These are phyloP conservation scores for Ophiostoma australiae DNA, from an alignment of 2,329 filamentous ascomycete genomes.

Conservation along the genomic window DNA sequence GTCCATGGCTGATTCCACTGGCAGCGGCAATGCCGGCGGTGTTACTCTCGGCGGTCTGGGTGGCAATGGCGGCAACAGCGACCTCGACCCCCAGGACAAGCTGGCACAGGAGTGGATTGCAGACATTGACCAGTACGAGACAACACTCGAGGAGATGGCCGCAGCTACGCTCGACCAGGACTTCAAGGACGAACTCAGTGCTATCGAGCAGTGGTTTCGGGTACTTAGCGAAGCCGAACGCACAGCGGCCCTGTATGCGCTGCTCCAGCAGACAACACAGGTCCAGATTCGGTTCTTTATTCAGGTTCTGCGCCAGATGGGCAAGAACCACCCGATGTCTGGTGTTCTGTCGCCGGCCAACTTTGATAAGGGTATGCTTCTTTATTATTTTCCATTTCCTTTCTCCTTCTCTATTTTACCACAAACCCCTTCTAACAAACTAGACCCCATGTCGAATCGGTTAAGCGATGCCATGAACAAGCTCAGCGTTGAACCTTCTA, in stretches of 20 bases:
- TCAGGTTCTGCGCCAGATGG: slow-evolving; percentile 97
- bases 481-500: slow-evolving; percentile 77
- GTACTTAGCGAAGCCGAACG: slow-evolving; percentile 95
- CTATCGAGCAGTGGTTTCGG: slow-evolving; percentile 99
- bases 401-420: background rate
- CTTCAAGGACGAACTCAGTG: slow-evolving; percentile 98
- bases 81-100: slow-evolving; percentile 81
- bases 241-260: slow-evolving; percentile 88
- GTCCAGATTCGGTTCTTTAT: slow-evolving; percentile 99
- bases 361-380: slow-evolving; percentile 80
- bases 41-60: slow-evolving; percentile 51
- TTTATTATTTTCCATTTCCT: background rate
- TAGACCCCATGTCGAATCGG: slow-evolving; percentile 95
- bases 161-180: slow-evolving; percentile 98
- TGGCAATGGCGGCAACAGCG: slow-evolving; percentile 48
- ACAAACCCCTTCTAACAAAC: background rate
- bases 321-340: slow-evolving; percentile 95
- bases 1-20: slow-evolving; percentile 48
- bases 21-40: slow-evolving; percentile 44
- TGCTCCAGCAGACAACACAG: slow-evolving; percentile 96
- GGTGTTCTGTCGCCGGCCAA: slow-evolving; percentile 89
- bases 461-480: slow-evolving; percentile 96
- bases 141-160: slow-evolving; percentile 98
- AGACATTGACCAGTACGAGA: slow-evolving; percentile 98
- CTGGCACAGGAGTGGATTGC: slow-evolving; percentile 98